Evolutionary conservation across 257 asterid species (phyloP).

Genomic region (Solanum virginianum): DNA sequence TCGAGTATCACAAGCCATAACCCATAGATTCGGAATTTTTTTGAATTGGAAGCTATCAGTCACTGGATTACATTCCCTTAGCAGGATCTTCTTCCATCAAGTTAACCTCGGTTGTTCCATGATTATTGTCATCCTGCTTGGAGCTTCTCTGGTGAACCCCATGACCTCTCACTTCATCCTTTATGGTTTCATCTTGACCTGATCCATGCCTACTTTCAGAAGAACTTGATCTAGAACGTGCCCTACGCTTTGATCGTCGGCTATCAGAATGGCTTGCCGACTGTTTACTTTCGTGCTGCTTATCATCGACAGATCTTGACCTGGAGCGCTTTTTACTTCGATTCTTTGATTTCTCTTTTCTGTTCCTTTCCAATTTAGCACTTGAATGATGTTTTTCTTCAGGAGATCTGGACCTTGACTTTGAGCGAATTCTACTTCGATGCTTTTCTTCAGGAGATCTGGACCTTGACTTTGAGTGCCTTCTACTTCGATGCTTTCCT

Average conservation of each 20-base stretch:
- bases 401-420: constrained; percentile 37
- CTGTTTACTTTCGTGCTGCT: constrained; percentile 11
- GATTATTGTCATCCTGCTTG: constrained; percentile 5
- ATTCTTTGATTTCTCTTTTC: constrained; percentile 47
- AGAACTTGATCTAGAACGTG: constrained; percentile 49
- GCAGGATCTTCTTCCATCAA: constrained; percentile 2
- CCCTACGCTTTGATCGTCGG: constrained; percentile 45
- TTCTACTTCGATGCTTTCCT: constrained; percentile 30
- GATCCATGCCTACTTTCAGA: constrained; percentile 22
- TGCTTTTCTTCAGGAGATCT: constrained; percentile 31
- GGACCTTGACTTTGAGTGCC: constrained; percentile 45
- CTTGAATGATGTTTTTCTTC: constrained; percentile 32
- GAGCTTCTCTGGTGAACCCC: constrained; percentile 4
- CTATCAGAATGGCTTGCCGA: constrained; percentile 32
- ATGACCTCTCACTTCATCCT: constrained; percentile 26
- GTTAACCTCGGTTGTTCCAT: constrained; percentile 2
- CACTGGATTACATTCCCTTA: constrained; percentile 5
- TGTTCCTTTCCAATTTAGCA: constrained; percentile 17
- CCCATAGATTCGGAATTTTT: constrained; percentile 4
- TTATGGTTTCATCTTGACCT: constrained; percentile 27
- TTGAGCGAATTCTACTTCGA: constrained; percentile 30
- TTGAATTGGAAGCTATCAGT: constrained; percentile 9
- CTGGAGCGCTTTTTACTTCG: constrained; percentile 34
- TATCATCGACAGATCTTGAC: constrained; percentile 17
- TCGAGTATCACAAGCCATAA: constrained; percentile 7